Evolutionary conservation across 345 rosid genomes (phyloP).

Genomic region (Hevea brasiliensis): DNA sequence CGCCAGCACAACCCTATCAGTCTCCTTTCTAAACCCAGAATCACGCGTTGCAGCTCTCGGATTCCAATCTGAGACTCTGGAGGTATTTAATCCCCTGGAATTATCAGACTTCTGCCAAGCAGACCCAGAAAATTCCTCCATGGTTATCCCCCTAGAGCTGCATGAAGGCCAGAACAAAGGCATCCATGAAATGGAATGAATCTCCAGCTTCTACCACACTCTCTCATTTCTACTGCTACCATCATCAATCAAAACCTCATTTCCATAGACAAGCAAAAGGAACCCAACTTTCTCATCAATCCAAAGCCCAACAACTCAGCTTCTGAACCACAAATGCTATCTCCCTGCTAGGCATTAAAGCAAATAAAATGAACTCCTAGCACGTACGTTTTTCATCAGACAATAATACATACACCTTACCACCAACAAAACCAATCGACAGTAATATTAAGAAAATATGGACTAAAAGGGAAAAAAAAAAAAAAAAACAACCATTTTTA

Average conservation of each 20-base stretch:
- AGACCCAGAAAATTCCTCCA: slow-evolving; percentile 87
- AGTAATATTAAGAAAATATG: slow-evolving; percentile 3
- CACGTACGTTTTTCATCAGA: slow-evolving; percentile 22
- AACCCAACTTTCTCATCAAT: slow-evolving; percentile 18
- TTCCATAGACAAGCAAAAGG: slow-evolving; percentile 18
- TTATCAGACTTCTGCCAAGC: slow-evolving; percentile 55
- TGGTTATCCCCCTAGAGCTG: slow-evolving; percentile 53
- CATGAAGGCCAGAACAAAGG: slow-evolving; percentile 28
- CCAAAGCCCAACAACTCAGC: slow-evolving; percentile 7
- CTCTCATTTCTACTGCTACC: slow-evolving; percentile 42
- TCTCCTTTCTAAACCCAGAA: slow-evolving; percentile 44
- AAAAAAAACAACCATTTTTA: neutral
- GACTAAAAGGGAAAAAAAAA: neutral
- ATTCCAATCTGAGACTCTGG: slow-evolving; percentile 58
- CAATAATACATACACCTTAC: neutral
- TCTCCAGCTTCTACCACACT: slow-evolving; percentile 37
- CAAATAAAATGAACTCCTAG: slow-evolving; percentile 13
- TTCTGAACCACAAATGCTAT: slow-evolving; percentile 15
- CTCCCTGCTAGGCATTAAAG: slow-evolving; percentile 24
- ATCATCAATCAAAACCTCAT: slow-evolving; percentile 49
- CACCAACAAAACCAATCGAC: slow-evolving; percentile 11
- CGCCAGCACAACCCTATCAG: slow-evolving; percentile 43
- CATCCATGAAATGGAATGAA: slow-evolving; percentile 41
- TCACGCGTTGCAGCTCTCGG: slow-evolving; percentile 36
- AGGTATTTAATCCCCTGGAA: slow-evolving; percentile 57